A percentile compares a stretch with the other conserved stretches of the same genome.
Evolutionary conservation across 768 basidiomycete species (phyloP).

Genomic region (Russula abietina): DNA sequence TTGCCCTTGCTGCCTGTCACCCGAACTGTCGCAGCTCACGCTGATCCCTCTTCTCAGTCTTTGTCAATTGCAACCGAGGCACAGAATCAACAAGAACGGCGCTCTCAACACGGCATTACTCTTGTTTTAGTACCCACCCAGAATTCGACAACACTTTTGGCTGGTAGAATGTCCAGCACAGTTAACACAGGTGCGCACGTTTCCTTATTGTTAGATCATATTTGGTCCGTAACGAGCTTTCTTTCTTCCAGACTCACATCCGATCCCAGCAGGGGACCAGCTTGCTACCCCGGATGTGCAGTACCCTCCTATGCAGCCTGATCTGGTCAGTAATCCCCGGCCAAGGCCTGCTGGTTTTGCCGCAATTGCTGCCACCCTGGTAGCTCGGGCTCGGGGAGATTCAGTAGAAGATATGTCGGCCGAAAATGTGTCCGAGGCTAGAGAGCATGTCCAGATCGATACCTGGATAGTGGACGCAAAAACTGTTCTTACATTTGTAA

Average conservation of each 20-base stretch:
- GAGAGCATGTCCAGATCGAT: neutral
- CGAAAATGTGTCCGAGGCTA: neutral
- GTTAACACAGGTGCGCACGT: neutral
- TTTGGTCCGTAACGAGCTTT: neutral
- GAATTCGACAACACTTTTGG: too few relatives aligned
- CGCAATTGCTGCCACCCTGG: neutral
- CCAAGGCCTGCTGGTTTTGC: conserved; percentile 3
- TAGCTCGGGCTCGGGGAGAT: neutral
- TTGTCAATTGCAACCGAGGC: neutral
- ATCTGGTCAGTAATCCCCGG: too few relatives aligned
- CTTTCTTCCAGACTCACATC: conserved; percentile 4
- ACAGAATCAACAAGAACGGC: too few relatives aligned
- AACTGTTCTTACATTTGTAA: conserved; percentile 21
- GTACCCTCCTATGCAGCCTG: too few relatives aligned
- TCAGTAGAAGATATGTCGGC: conserved; percentile 6
- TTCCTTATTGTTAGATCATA: neutral
- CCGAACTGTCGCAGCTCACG: neutral
- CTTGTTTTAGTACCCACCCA: neutral
- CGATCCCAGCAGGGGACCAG: conserved; percentile 13
- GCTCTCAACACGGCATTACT: neutral
- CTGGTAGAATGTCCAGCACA: too few relatives aligned
- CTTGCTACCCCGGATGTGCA: too few relatives aligned
- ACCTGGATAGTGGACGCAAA: conserved; percentile 16
- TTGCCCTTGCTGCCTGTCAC: neutral
- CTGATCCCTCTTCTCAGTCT: neutral